Percentiles rank a stretch among this genome's conserved stretches.
phyloP scores from a whole-genome alignment of 768 basidiomycete species.

The Pleurotus djamor region DNA sequence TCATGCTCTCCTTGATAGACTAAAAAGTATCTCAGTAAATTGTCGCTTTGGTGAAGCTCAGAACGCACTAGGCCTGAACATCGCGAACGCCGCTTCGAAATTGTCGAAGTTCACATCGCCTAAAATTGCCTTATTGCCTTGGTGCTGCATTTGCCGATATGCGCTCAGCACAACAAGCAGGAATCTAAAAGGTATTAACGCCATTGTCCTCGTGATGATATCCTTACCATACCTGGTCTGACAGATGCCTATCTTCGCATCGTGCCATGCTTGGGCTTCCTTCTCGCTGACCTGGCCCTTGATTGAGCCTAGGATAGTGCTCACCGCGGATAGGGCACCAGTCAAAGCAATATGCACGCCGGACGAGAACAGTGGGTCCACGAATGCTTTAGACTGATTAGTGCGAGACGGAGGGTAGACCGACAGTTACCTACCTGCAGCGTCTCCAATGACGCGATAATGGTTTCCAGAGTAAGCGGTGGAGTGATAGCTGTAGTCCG shows the following conservation, averaged over 20 bases:
- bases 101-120: slow-evolving; percentile 33
- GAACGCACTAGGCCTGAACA: slow-evolving; percentile 31
- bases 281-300: slow-evolving; percentile 18
- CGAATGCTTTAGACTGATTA: slow-evolving; percentile 17
- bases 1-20: neutral
- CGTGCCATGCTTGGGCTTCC: slow-evolving; percentile 22
- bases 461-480: slow-evolving; percentile 13
- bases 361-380: slow-evolving; percentile 32
- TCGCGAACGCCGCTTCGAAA: slow-evolving; percentile 37
- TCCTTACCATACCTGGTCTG: slow-evolving; percentile 22
- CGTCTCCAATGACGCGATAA: slow-evolving; percentile 20
- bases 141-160: slow-evolving; percentile 39
- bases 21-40: neutral
- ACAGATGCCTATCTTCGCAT: slow-evolving; percentile 18
- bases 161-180: slow-evolving; percentile 35
- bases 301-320: slow-evolving; percentile 24
- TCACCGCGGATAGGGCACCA: slow-evolving; percentile 27
- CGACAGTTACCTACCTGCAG: slow-evolving; percentile 5
- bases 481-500: slow-evolving; percentile 17
- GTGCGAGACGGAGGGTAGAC: neutral
- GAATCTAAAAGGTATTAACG: slow-evolving; percentile 21
- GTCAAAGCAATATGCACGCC: slow-evolving; percentile 32
- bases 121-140: slow-evolving; percentile 25
- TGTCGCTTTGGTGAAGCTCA: neutral
- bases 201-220: neutral